Percentiles rank a stretch among this genome's conserved stretches.
Evolutionary conservation across 2,329 filamentous ascomycete genomes (phyloP).

Genomic region (Sarocladiaceae sp.): DNA sequence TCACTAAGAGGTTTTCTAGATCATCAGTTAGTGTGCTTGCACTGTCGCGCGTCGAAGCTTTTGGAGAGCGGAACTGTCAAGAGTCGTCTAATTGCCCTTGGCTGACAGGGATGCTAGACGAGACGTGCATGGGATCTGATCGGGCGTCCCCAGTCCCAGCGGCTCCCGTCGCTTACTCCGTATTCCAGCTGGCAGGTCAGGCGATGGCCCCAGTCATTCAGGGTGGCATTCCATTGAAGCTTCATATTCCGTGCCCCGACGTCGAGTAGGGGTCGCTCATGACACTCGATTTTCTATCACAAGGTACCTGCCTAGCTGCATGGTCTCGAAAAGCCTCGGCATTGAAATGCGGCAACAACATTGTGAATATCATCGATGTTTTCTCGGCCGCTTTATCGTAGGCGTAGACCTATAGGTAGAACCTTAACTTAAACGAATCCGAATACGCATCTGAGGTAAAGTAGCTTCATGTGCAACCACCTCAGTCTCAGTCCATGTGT

Average conservation of each 20-base stretch:
- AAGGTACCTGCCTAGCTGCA: no score
- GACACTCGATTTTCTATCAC: background rate
- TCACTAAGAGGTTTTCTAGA: background rate
- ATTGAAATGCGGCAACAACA: background rate
- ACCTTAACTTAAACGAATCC: background rate
- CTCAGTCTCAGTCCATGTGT: no score
- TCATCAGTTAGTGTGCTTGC: background rate
- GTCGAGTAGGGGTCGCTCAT: no score
- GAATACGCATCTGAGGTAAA: background rate
- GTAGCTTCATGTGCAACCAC: no score
- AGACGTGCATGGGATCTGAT: constrained; percentile 10
- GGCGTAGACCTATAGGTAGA: no score
- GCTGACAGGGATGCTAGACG: constrained; percentile 14
- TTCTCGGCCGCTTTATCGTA: no score
- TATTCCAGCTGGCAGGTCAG: background rate
- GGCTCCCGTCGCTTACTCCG: constrained; percentile 1
- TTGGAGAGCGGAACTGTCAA: background rate
- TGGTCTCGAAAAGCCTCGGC: background rate
- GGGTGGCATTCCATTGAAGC: no score
- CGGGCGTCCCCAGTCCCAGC: constrained; percentile 4
- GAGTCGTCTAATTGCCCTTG: background rate
- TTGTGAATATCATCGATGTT: background rate
- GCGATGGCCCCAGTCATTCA: background rate
- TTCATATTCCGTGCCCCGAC: no score
- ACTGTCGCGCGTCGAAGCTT: background rate